Evolutionary conservation across 108 stramenopile genomes (phyloP), one percentile per base, ranked within the genome.

Genomic region (Aureococcus anophagefferens): DNA sequence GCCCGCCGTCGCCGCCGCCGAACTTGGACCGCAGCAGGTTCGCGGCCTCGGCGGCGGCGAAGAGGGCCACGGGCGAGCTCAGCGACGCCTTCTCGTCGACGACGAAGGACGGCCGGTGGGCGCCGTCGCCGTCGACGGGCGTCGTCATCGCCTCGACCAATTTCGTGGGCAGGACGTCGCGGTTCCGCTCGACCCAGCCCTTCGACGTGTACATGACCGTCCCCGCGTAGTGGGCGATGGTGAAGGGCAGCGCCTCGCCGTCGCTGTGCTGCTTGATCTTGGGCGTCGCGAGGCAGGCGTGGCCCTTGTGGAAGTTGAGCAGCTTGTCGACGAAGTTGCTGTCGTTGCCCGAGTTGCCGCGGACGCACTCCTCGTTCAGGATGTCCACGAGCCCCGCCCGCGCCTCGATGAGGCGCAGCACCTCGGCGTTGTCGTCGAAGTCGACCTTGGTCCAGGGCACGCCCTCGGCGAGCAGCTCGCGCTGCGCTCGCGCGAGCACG

Each of bases 211-310:
- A 94, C 69, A 88, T 82, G 35, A 95, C 94, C 33, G 75, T 76
- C 37, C 96, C 96, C 44, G 96, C 96, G 74, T 96, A 98, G 78
- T 98, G 96, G 67, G 85, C 74, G 70, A 98, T 90, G 36, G 88
- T 92, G 79, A 98, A 98, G 70, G 88, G 80, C 13, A 44, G 13
- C 40, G 40, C 40, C 13, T 44, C 40, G 5, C 40, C 40, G 5
- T 5, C 40, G 5, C 13, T 5, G 9, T 5, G 5, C 9, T 11
- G 5, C 9, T 13, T 5, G 40, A 44, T 44, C 40, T 44, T 44
- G 9, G 40, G 40, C 13, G 59, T 44, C 5, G 9, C 13, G 5
- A 62, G 33, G 51, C 15, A 25, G 33, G 5, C 40, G n/a, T n/a
- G n/a, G 5, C 40, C 40, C 9, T 5, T 44, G 13, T 44, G 13